Evolutionary conservation across 129 eudicot species (phyloP).

Genomic region (Pulicaria dysenterica): DNA sequence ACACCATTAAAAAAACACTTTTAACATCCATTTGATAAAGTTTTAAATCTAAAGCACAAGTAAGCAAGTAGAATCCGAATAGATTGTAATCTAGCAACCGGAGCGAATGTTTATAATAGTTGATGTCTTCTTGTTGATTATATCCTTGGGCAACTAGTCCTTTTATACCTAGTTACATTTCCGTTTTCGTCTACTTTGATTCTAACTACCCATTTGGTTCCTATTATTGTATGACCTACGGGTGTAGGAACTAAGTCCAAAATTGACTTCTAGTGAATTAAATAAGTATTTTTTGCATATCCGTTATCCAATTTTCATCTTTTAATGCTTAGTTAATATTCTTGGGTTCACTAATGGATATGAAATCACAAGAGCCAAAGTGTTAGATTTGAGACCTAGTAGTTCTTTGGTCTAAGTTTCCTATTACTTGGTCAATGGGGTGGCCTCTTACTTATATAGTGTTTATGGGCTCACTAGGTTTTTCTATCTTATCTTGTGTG

Average conservation of each 20-base stretch:
- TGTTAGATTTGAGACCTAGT: not conserved
- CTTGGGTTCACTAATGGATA: not conserved
- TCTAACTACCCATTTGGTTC: not conserved
- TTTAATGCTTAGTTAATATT: not conserved
- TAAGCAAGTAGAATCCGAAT: too few species aligned
- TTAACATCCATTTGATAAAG: too few species aligned
- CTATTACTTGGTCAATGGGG: not conserved
- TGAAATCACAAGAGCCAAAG: not conserved
- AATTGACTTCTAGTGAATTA: too few species aligned
- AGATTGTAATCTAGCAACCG: too few species aligned
- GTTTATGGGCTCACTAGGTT: not conserved
- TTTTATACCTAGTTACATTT: not conserved
- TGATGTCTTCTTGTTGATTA: not conserved
- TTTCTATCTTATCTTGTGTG: too few species aligned
- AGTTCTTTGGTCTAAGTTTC: not conserved
- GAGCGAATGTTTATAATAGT: too few species aligned
- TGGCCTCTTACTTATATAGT: not conserved
- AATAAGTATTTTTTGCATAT: not conserved
- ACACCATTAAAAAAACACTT: too few species aligned
- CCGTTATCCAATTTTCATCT: not conserved
- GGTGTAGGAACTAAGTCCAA: not conserved
- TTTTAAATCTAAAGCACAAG: too few species aligned
- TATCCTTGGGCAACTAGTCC: not conserved
- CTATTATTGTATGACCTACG: not conserved
- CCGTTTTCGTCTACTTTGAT: not conserved